Base-by-base conservation (phyloP, 2,329 filamentous ascomycete species). In the Stachybotrys chartarum region DNA sequence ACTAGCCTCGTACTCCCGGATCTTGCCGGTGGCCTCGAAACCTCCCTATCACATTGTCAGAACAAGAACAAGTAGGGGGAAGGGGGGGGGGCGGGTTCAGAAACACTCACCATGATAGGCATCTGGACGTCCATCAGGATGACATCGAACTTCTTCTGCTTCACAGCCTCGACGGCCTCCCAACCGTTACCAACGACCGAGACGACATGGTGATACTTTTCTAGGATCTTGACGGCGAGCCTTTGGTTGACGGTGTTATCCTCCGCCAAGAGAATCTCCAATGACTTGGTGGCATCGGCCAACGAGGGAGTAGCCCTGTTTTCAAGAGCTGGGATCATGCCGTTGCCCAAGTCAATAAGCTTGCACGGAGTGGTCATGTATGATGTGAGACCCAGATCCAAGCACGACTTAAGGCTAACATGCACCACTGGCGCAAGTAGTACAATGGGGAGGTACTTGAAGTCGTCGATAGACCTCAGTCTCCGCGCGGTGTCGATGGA, bases 81-180 rank as follows among this genome's bases (percentile, higher is more conserved):
- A 16, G 30, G 16, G 45, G 7, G 30, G 30, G 30, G 10, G 6
- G 44, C n/a, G n/a, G 39, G 18, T 39, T 53, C 42, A 31, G 49
- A 64, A 56, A 48, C 42, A 60, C 84, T 76, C 75, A 89, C 86
- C 92, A 97, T 97, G 66, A 97, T 89, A n/a, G 94, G 94, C 94
- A 99, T 99, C 70, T 97, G 94, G 17, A 99, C 94, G 68, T 99
- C 94, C 94, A 99, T 99, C 51, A 99, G 81, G 60, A 99, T 94
- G 58, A 96, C 90, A 70, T 99, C 94, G 70, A 95, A 99, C 68
- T 90, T 88, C 75, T 88, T 93, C 69, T 87, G 84, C 78, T 95
- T 92, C 63, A 97, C 86, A n/a, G 89, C 86, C 67, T 97, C 89
- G 14, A 97, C 85, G 1, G 94, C 94, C 68, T 97, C 93, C 60